Conservation (phyloP, 345 rosid species). For the Rhizophora mangle region DNA sequence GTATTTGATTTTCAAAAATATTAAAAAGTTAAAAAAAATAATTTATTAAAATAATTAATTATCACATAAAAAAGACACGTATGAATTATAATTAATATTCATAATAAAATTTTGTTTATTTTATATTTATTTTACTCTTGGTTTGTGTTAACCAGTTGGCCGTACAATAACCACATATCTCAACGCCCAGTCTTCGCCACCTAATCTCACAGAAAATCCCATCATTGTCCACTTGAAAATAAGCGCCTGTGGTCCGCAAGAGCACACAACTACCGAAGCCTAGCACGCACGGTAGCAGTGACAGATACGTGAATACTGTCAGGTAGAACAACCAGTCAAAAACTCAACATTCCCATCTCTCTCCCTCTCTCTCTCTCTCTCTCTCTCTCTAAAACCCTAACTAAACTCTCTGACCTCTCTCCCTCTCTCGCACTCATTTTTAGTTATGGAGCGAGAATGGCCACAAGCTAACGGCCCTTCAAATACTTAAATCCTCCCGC, state of each 20-base stretch:
- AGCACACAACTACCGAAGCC: conserved; percentile 3
- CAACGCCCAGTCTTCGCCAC: conserved; percentile 34
- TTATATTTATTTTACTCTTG: too few relatives aligned
- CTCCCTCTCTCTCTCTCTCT: not conserved
- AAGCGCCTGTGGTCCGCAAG: not conserved
- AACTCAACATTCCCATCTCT: not conserved
- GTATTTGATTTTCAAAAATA: too few relatives aligned
- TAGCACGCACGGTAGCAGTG: not conserved
- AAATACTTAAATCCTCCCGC: conserved; percentile 10
- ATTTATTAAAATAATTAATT: too few relatives aligned
- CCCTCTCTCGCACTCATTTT: not conserved
- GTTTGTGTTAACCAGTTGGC: not conserved
- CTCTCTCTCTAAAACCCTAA: not conserved
- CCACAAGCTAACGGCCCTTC: conserved; percentile 43
- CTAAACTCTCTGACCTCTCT: conserved; percentile 1
- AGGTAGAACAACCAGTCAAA: conserved; percentile 95
- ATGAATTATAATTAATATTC: too few relatives aligned
- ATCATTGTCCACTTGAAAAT: too few relatives aligned
- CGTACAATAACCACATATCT: not conserved
- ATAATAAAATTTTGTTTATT: too few relatives aligned
- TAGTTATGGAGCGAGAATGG: not conserved
- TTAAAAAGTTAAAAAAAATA: too few relatives aligned
- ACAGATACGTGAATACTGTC: conserved; percentile 35
- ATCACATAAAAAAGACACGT: too few relatives aligned
- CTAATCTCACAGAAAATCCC: conserved; percentile 13